Evolutionary conservation across 805 yeast genomes (phyloP).

Genomic region (Grigorovia transvaalensis): DNA sequence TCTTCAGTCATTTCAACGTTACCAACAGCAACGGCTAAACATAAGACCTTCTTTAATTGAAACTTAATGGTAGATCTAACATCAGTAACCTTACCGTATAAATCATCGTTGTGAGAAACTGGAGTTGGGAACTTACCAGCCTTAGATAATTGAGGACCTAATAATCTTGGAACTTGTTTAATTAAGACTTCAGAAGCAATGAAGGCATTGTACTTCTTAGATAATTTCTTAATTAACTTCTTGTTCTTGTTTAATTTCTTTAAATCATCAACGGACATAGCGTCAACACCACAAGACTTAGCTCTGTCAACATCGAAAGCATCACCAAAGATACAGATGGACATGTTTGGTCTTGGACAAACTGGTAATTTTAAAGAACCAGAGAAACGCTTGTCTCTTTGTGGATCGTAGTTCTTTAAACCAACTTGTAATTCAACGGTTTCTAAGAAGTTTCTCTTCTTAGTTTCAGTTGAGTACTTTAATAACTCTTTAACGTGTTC

Average conservation of each 20-base stretch:
- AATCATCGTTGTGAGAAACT: slow-evolving; percentile 98
- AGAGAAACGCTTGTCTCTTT: slow-evolving; percentile 99
- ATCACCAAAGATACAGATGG: slow-evolving; percentile 99
- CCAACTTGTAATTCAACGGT: slow-evolving; percentile 99
- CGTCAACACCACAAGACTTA: slow-evolving; percentile 97
- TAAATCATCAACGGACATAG: slow-evolving; percentile 99
- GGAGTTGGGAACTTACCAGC: slow-evolving; percentile 99
- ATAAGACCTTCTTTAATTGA: slow-evolving; percentile 99
- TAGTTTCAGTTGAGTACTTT: slow-evolving; percentile 83
- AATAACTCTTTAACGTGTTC: slow-evolving; percentile 89
- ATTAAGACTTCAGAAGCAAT: slow-evolving; percentile 98
- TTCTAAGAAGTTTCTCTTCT: slow-evolving; percentile 99
- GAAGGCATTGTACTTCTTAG: slow-evolving; percentile 99
- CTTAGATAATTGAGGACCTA: slow-evolving; percentile 99
- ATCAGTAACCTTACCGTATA: slow-evolving; percentile 89
- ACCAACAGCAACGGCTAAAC: slow-evolving; percentile 99
- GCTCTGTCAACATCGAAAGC: slow-evolving; percentile 99
- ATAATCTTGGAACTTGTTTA: slow-evolving; percentile 99
- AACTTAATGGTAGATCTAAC: slow-evolving; percentile 99
- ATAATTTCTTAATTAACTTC: slow-evolving; percentile 98
- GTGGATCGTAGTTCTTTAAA: slow-evolving; percentile 99
- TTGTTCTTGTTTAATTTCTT: slow-evolving; percentile 99
- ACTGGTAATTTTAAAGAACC: slow-evolving; percentile 97
- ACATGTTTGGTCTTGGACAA: slow-evolving; percentile 99
- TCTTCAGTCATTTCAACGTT: slow-evolving; percentile 99